Evolutionary conservation across 345 rosid species (phyloP), one percentile per base, ranked within the genome.

Genomic region (Populus deltoides): DNA sequence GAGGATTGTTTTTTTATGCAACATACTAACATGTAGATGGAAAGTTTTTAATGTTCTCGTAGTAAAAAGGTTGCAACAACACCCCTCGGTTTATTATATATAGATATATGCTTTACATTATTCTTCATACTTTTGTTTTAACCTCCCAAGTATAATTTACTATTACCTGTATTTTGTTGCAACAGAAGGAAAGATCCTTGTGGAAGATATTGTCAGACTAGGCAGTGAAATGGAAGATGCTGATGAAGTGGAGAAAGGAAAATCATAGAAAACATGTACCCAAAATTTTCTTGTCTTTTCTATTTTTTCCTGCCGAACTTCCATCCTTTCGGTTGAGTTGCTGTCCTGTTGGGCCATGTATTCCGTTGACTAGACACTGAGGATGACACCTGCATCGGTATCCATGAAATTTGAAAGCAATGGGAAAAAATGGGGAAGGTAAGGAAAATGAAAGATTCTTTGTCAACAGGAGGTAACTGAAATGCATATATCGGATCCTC

Each of bases 101-200:
- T 41, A 41, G 11, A 4, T 47, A 47, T 47, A 47, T 47, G 18
- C 51, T 47, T 47, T 12, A 47, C 17, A 47, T 4, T 18, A 18
- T 18, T 53, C 59, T 7, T 7, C 8, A 20, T 53, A 2, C 59
- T 18, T 53, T 53, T 53, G n/a, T 18, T 20, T 51, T 45, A 45
- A 45, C 17, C 51, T 45, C 51, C n/a, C n/a, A 0, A 20, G 29
- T 10, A 10, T 59, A 25, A n/a, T 10, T 4, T 59, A 59, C 65
- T 9, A 59, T 59, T 24, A 4, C 4, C 62, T 57, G 62, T n/a
- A 57, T 29, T 73, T 57, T 13, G 73, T 33, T 71, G 59, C 69
- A 79, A 77, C 91, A 94, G 98, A 94, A 68, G 98, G 99, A 10
- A 91, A 87, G 86, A 94, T 96, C 67, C 90, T 90, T 16, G 97